Base-by-base conservation (phyloP, 2,329 filamentous ascomycete genomes). In the Penicillium janthinellum region DNA sequence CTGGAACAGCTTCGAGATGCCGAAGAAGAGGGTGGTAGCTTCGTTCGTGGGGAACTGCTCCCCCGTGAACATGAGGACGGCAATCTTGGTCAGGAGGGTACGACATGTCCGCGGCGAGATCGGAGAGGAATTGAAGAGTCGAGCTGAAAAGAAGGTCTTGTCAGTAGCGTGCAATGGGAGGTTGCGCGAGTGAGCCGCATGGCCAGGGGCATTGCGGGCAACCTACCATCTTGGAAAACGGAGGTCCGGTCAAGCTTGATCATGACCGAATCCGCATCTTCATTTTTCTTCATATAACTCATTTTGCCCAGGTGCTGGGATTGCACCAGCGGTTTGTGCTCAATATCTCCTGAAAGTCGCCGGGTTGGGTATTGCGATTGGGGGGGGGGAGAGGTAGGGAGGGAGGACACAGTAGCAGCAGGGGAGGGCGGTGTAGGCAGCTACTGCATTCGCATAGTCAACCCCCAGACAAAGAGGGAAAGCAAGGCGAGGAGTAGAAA, bases 211-310 rank as follows among this genome's bases (percentile, higher is more conserved):
- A 61, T 62, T 62, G 63, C 52, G 57, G 60, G 59, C 56, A 58
- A 44, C 83, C 75, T 80, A 97, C 95, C 95, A 89, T 99, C 95
- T 83, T 98, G 95, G 79, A 98, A 98, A 67, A 99, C 95, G 71
- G 94, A 92, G 58, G 94, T 97, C 74, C 96, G 90, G 82, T 99
- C 95, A 73, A 98, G 92, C 86, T 94, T 96, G 84, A 98, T 90
- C 83, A 98, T 86, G 75, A 90, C 89, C 77, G 89, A 87, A 77
- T 97, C 94, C 75, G 89, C 91, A 83, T 99, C 95, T 85, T 98
- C 95, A 80, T 99, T 94, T 85, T 96, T 98, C 84, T 99, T 99
- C 84, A 94, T 89, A 86, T 95, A 96, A 81, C 90, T 95, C 93
- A 96, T 96, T 25, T 62, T 78, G 76, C 63, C 64, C 64, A 65